Percentiles rank a stretch among this genome's conserved stretches.
Evolutionary conservation across 225 moss, liverwort and hornwort species (phyloP).

Genomic region (Asterella californica): DNA sequence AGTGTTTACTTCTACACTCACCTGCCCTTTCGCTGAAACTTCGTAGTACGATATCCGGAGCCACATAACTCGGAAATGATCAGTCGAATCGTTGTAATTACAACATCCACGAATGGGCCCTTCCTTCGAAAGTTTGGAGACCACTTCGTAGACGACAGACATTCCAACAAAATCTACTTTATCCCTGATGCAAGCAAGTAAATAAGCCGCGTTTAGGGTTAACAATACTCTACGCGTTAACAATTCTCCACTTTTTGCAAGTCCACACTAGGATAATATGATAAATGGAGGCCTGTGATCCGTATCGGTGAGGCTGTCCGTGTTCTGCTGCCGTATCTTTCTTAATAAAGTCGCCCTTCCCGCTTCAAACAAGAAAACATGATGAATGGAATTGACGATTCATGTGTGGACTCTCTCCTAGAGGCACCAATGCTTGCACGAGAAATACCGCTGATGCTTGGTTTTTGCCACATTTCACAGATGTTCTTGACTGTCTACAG

Average conservation of each 20-base stretch:
- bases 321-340: no score
- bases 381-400: constrained; percentile 4
- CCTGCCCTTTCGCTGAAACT: not conserved
- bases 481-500: no score
- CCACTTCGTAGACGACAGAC: not conserved
- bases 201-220: not conserved
- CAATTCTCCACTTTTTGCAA: not conserved
- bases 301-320: no score
- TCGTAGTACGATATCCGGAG: not conserved
- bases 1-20: not conserved
- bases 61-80: not conserved
- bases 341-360: no score
- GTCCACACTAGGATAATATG: not conserved
- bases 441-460: not conserved
- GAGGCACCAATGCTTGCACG: not conserved
- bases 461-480: not conserved
- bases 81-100: not conserved
- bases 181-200: not conserved
- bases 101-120: not conserved
- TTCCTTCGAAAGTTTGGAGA: not conserved
- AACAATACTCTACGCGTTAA: not conserved
- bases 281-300: no score
- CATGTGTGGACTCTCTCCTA: not conserved
- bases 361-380: no score
- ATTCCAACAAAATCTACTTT: not conserved